These are phyloP conservation scores for Dillenia turbinata DNA, from an alignment of 164 flowering plant species.

Conservation along the genomic window DNA sequence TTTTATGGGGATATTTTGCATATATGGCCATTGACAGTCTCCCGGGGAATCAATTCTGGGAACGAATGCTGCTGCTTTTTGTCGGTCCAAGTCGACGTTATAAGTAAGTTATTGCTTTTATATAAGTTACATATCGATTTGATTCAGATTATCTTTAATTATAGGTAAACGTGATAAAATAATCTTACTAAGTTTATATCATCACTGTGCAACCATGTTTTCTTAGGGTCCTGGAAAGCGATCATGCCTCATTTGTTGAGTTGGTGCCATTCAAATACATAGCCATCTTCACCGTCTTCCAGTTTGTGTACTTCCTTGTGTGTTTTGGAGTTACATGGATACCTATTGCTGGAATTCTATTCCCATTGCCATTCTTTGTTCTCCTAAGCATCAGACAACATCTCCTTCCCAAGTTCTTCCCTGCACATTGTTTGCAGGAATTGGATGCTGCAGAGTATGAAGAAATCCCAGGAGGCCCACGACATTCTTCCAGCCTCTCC, in stretches of 20 bases:
- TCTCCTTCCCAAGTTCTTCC: constrained; percentile 65
- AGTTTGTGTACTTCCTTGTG: constrained; percentile 43
- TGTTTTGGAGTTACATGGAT: constrained; percentile 87
- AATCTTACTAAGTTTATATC: no score
- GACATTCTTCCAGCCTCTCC: constrained; percentile 27
- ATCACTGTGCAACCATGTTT: constrained; percentile 22
- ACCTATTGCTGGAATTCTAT: constrained; percentile 82
- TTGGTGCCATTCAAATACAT: constrained; percentile 62
- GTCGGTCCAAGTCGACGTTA: constrained; percentile 46
- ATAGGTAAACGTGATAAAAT: no score
- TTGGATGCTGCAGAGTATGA: constrained; percentile 86
- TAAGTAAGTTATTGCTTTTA: constrained; percentile 39
- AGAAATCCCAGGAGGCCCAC: constrained; percentile 52
- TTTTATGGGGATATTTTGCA: constrained; percentile 73
- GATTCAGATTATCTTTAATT: neutral
- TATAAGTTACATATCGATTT: no score
- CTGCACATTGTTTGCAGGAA: constrained; percentile 47
- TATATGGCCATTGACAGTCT: constrained; percentile 86
- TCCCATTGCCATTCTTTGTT: constrained; percentile 80
- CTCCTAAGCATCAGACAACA: constrained; percentile 57
- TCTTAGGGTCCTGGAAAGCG: constrained; percentile 51
- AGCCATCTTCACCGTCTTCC: constrained; percentile 56
- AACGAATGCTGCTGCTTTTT: constrained; percentile 59
- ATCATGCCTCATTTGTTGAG: constrained; percentile 69
- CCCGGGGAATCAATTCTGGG: constrained; percentile 87